Conservation (phyloP, 768 basidiomycete genomes). For the Glaciozyma martinii region DNA sequence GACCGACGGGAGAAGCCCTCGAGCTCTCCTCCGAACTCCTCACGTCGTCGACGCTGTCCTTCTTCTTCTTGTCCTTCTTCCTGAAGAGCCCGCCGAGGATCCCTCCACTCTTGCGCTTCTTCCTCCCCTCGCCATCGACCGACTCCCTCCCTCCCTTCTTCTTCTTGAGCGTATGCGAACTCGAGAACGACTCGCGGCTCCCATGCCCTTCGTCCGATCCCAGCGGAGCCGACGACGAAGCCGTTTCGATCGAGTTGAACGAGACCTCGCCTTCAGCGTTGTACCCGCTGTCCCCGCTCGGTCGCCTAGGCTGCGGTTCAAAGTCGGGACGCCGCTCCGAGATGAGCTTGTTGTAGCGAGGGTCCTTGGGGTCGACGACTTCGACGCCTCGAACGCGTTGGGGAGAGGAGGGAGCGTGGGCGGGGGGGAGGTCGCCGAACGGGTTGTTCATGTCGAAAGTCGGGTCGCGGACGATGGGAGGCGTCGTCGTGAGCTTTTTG, state of each 20-base stretch:
- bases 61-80: conserved; percentile 61
- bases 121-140: conserved; percentile 1
- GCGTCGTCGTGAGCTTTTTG: conserved; percentile 30
- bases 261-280: conserved; percentile 14
- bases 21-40: conserved; percentile 29
- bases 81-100: conserved; percentile 67
- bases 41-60: conserved; percentile 42
- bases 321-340: background rate
- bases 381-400: conserved; percentile 23
- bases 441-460: conserved; percentile 22
- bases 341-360: conserved; percentile 19
- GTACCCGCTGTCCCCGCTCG: background rate
- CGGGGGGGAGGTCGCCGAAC: background rate
- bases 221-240: background rate
- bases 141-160: background rate
- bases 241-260: conserved; percentile 14
- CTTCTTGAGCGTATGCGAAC: background rate
- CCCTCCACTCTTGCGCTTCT: conserved; percentile 44
- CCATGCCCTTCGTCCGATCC: conserved; percentile 3
- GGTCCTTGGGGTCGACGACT: conserved; percentile 29
- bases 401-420: background rate
- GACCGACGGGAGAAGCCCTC: background rate
- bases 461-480: conserved; percentile 26
- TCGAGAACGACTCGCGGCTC: background rate
- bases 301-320: background rate